phyloP scores from a whole-genome alignment of 352 stramenopile species.

The Phytophthora citricola region DNA sequence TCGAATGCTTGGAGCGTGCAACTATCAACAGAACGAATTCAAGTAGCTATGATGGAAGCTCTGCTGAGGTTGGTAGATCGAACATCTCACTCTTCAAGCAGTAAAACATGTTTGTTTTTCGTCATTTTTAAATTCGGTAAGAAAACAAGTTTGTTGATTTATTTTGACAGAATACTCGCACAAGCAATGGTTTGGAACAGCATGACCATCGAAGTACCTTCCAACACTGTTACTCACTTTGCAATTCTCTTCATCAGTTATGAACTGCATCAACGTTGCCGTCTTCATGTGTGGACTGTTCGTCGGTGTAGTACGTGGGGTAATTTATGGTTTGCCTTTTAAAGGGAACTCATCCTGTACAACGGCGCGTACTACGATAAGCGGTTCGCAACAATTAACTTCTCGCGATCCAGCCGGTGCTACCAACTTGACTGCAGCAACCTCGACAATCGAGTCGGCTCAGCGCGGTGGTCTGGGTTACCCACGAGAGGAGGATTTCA shows the following conservation, averaged over 20 bases:
- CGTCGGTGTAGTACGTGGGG: background rate
- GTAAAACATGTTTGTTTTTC: too few species aligned
- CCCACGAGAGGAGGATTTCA: background rate
- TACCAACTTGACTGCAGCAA: conserved; percentile 30
- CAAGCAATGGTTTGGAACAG: too few species aligned
- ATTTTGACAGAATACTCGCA: too few species aligned
- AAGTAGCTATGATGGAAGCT: too few species aligned
- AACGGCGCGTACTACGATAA: background rate
- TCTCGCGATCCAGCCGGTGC: conserved; percentile 7
- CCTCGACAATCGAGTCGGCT: conserved; percentile 17
- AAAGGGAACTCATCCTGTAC: background rate
- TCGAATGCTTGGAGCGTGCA: conserved; percentile 20
- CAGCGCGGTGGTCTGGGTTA: conserved; percentile 11
- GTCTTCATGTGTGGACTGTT: background rate
- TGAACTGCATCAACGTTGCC: background rate
- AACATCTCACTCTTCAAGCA: too few species aligned
- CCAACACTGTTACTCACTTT: background rate
- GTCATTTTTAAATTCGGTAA: too few species aligned
- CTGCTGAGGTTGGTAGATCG: too few species aligned
- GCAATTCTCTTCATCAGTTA: background rate
- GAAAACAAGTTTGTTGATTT: too few species aligned
- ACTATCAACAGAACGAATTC: conserved; percentile 6
- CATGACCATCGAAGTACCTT: too few species aligned
- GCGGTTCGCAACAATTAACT: background rate
- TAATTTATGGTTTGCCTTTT: background rate